A percentile compares a stretch with the other conserved stretches of the same genome.
phyloP scores from a whole-genome alignment of 2,329 filamentous ascomycete genomes.

The Thielaviopsis musarum region DNA sequence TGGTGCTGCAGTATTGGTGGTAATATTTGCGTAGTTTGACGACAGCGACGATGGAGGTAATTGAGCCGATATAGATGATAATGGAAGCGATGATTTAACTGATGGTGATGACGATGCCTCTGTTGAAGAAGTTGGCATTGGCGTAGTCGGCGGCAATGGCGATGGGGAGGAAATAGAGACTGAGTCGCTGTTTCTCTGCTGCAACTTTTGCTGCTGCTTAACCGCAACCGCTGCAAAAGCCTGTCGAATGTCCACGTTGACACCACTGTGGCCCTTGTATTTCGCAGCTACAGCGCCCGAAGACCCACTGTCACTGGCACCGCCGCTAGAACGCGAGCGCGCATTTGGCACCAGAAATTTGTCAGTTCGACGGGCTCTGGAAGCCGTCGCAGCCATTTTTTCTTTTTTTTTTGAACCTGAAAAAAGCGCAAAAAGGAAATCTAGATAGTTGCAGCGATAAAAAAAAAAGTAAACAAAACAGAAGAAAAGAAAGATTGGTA shows the following conservation, averaged over 20 bases:
- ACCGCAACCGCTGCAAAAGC: slow-evolving; percentile 8
- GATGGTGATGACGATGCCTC: background rate
- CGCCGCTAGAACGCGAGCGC: slow-evolving; percentile 5
- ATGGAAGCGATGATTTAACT: background rate
- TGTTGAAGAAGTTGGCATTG: background rate
- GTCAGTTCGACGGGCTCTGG: slow-evolving; percentile 1
- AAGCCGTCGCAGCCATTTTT: slow-evolving; percentile 8
- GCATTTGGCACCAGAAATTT: slow-evolving; percentile 6
- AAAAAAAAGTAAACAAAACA: too few species aligned
- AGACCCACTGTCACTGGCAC: background rate
- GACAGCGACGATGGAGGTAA: background rate
- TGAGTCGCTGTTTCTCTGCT: background rate
- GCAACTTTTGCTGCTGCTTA: background rate
- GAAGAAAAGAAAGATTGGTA: too few species aligned
- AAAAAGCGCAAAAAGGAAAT: background rate
- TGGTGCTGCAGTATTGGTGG: background rate
- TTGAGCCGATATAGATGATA: background rate
- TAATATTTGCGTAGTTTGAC: background rate
- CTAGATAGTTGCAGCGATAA: background rate
- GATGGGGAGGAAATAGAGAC: background rate
- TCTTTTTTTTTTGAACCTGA: background rate
- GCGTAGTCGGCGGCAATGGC: background rate
- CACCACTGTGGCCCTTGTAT: slow-evolving; percentile 4
- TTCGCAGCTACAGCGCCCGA: background rate
- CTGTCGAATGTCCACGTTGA: slow-evolving; percentile 10